Base-by-base conservation (phyloP, 108 stramenopile genomes). In the Fragilaria crotonensis region DNA sequence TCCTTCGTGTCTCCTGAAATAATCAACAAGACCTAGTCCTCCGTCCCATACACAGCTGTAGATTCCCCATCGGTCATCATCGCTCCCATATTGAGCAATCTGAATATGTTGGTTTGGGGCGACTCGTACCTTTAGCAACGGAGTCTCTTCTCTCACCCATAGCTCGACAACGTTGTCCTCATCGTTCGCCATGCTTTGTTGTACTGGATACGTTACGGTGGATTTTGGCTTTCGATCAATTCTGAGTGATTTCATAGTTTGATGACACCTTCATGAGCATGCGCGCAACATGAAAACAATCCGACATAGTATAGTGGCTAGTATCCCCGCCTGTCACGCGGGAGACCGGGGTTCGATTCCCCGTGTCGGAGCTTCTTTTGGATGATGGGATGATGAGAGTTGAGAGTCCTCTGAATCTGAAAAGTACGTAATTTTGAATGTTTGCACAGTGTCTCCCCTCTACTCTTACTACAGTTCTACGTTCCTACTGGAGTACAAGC, bases 301-400 rank as follows among this genome's bases (percentile, higher is more conserved):
- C 85, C 82, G 85, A 57, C 80, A 94, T 94, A 94, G 93, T 94
- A 94, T 94, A 94, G 87, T 91, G 93, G 89, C 86, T 91, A 95
- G 86, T 95, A 95, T 95, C 85, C 93, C 93, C 90, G 93, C 89
- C 93, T 95, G 93, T 95, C 93, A 95, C 85, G 88, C 92, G 86
- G 88, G 92, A 90, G 92, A 90, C 86, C 88, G 81, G 92, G 92
- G 88, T 94, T 94, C 88, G 87, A 90, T 94, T 94, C 92, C 92
- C 85, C 82, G 85, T 87, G 74, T 52, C 79, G 87, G 87, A 85
- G 77, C n/a, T n/a, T n/a, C 0, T 2, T 44, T 45, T 27, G 30
- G 32, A 19, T 50, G 20, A 19, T 11, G 20, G 20, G 20, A 50
- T 20, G 7, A 20, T 20, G 49, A 9, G 17, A 44, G 9, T 14